Evolutionary conservation across 2,329 filamentous ascomycete genomes (phyloP).

Genomic region (Aspergillus candidus): DNA sequence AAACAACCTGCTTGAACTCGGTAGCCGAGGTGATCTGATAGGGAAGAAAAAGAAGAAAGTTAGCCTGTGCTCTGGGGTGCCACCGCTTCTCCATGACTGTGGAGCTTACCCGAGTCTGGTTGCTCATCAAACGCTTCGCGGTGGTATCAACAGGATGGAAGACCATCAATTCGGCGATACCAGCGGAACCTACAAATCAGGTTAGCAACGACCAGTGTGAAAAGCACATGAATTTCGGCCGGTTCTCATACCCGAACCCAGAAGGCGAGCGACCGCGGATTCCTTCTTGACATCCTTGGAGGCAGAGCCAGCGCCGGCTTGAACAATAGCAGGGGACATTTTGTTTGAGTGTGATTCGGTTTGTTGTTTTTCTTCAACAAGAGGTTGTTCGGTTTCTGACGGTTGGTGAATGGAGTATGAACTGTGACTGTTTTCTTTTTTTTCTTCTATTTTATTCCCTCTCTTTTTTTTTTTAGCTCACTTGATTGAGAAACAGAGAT

Average conservation of each 20-base stretch:
- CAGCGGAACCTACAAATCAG: conserved; percentile 64
- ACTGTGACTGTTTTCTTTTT: neutral
- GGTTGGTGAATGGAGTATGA: neutral
- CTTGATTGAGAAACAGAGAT: neutral
- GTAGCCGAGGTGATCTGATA: conserved; percentile 50
- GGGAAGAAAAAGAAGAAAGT: conserved; percentile 13
- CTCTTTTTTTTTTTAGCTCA: neutral
- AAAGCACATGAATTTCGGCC: neutral
- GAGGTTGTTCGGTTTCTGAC: no score
- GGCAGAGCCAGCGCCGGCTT: conserved; percentile 38
- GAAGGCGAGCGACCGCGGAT: conserved; percentile 77
- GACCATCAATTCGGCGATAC: conserved; percentile 85
- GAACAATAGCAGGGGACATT: conserved; percentile 52
- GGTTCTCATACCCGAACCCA: conserved; percentile 71
- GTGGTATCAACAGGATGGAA: conserved; percentile 98
- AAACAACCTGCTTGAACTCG: conserved; percentile 84
- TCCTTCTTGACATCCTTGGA: conserved; percentile 70
- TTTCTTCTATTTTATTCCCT: conserved; percentile 8
- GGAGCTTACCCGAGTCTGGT: conserved; percentile 64
- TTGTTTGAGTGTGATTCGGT: conserved; percentile 8
- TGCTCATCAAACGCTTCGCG: conserved; percentile 98
- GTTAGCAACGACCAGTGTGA: conserved; percentile 13
- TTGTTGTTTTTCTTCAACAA: no score
- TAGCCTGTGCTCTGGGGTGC: neutral
- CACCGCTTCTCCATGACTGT: neutral